Conservation (phyloP, 805 yeast genomes). For the Candida lessepsii region DNA sequence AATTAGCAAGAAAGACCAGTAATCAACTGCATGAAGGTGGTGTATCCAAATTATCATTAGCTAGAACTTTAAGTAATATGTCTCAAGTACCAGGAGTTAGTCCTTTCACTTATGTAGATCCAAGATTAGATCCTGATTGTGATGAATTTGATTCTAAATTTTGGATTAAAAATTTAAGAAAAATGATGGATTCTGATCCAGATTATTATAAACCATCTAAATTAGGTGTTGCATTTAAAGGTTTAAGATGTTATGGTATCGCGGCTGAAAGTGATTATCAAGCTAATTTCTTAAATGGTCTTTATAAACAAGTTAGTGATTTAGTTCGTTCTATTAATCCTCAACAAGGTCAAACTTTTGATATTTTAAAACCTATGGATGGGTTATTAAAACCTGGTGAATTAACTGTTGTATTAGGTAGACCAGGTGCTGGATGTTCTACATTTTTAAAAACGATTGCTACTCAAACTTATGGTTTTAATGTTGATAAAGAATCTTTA, state of each 20-base stretch:
- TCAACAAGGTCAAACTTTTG: slow-evolving; percentile 14
- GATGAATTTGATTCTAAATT: slow-evolving; percentile 58
- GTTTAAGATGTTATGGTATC: slow-evolving; percentile 61
- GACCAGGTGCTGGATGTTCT: slow-evolving; percentile 45
- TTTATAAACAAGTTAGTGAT: slow-evolving; percentile 24
- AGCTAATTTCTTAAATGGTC: slow-evolving; percentile 50
- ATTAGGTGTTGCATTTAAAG: slow-evolving; percentile 57
- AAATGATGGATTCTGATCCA: slow-evolving; percentile 50
- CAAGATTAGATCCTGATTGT: slow-evolving; percentile 51
- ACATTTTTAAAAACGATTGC: slow-evolving; percentile 41
- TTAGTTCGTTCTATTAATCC: slow-evolving; percentile 19
- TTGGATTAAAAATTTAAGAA: slow-evolving; percentile 67
- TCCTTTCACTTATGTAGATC: slow-evolving; percentile 33
- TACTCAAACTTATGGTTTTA: slow-evolving; percentile 37
- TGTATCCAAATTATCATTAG: slow-evolving; percentile 2
- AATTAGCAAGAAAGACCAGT: slow-evolving; percentile 31
- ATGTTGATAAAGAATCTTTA: slow-evolving; percentile 30
- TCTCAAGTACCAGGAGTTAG: slow-evolving; percentile 50
- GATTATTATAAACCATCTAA: slow-evolving; percentile 63
- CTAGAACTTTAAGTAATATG: slow-evolving; percentile 44
- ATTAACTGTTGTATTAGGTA: slow-evolving; percentile 40
- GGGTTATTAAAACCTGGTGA: slow-evolving; percentile 36
- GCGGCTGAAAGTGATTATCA: slow-evolving; percentile 70
- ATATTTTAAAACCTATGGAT: slow-evolving; percentile 24
- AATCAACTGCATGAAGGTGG: background rate